Conservation (phyloP, 169 alveolate genomes). For the Babesia caballi region DNA sequence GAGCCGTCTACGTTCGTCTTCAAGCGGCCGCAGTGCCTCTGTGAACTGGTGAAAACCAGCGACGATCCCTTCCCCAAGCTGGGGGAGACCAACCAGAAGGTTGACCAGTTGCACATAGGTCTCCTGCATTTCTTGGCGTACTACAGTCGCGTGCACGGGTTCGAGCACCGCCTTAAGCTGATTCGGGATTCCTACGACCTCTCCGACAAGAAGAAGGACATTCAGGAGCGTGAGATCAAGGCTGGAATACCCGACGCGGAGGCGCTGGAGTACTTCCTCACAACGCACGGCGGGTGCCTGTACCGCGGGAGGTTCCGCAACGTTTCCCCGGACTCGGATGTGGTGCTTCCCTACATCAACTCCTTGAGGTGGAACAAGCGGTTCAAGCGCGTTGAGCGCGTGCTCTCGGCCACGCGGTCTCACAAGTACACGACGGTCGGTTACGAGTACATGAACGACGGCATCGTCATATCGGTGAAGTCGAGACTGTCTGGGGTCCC, state of each 20-base stretch:
- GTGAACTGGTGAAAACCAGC: background rate
- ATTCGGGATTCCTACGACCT: conserved; percentile 29
- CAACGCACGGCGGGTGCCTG: conserved; percentile 56
- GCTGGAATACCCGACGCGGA: conserved; percentile 46
- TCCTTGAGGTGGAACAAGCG: conserved; percentile 53
- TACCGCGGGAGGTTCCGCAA: conserved; percentile 45
- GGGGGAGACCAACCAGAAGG: background rate
- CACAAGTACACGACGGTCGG: background rate
- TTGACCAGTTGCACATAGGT: conserved; percentile 12
- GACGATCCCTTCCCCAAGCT: background rate
- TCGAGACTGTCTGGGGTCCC: conserved; percentile 12
- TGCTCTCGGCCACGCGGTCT: conserved; percentile 23
- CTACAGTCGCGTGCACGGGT: conserved; percentile 14
- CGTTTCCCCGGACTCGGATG: conserved; percentile 25
- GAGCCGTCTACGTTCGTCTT: conserved; percentile 40
- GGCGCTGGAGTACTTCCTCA: conserved; percentile 22
- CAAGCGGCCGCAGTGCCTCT: conserved; percentile 34
- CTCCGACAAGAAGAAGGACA: conserved; percentile 51
- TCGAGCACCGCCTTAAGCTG: conserved; percentile 17
- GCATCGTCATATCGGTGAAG: background rate
- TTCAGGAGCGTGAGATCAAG: conserved; percentile 32
- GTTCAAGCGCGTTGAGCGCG: conserved; percentile 39
- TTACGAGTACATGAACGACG: conserved; percentile 2
- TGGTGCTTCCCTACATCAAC: conserved; percentile 37
- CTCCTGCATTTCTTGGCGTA: conserved; percentile 14